A percentile compares a stretch with the other conserved stretches of the same genome.
Conservation (phyloP, 2,329 filamentous ascomycete genomes). For the Arachnomyces sp. region DNA sequence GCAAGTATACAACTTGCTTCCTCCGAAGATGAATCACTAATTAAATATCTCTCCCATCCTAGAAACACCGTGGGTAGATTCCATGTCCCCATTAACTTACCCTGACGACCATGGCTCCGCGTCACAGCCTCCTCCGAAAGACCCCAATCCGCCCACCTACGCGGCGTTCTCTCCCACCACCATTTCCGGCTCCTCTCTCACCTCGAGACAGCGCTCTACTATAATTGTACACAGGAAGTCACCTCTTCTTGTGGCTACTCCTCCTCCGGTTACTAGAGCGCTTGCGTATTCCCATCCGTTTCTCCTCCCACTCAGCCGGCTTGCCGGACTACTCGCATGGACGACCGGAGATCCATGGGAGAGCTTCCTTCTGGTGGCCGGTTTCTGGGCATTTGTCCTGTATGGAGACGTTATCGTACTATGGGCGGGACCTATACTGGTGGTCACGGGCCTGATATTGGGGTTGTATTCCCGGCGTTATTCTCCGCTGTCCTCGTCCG, state of each 20-base stretch:
- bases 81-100: slow-evolving; percentile 42
- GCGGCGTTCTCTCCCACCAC: slow-evolving; percentile 85
- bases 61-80: slow-evolving; percentile 48
- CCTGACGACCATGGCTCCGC: slow-evolving; percentile 30
- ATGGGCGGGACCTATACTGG: slow-evolving; percentile 72
- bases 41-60: slow-evolving; percentile 16
- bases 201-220: slow-evolving; percentile 72
- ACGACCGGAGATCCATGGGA: slow-evolving; percentile 92
- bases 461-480: slow-evolving; percentile 91
- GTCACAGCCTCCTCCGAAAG: slow-evolving; percentile 24
- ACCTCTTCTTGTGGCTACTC: slow-evolving; percentile 83
- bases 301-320: slow-evolving; percentile 75
- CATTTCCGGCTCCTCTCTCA: slow-evolving; percentile 59
- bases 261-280: slow-evolving; percentile 87
- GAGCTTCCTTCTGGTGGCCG: slow-evolving; percentile 79
- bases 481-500: slow-evolving; percentile 80
- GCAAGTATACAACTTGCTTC: slow-evolving; percentile 1
- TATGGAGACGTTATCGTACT: slow-evolving; percentile 81
- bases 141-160: slow-evolving; percentile 61
- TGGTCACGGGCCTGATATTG: slow-evolving; percentile 70
- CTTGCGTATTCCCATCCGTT: slow-evolving; percentile 95
- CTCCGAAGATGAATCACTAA: not conserved
- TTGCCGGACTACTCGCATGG: slow-evolving; percentile 85
- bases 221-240: slow-evolving; percentile 97
- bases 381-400: slow-evolving; percentile 77